Conservation (phyloP, 305 asterid genomes). For the Solanum hybrid region DNA sequence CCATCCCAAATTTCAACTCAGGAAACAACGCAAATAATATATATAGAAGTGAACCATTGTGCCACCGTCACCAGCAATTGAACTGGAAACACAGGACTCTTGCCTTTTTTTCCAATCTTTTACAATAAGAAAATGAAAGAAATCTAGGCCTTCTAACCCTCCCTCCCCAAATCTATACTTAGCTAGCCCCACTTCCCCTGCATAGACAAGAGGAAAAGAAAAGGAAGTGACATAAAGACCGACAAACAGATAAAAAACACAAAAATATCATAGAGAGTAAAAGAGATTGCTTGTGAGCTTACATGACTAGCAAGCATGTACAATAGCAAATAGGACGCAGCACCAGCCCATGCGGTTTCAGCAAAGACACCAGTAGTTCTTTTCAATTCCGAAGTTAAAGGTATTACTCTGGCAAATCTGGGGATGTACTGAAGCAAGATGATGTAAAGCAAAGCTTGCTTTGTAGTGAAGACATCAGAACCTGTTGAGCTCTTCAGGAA, state of each 20-base stretch:
- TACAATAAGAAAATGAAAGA: background rate
- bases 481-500: slow-evolving; percentile 79
- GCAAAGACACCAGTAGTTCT: slow-evolving; percentile 98
- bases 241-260: background rate
- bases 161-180: background rate
- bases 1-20: background rate
- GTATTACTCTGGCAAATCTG: slow-evolving; percentile 60
- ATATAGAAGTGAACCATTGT: background rate
- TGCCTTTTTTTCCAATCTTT: background rate
- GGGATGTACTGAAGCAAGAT: slow-evolving; percentile 87
- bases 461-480: slow-evolving; percentile 86
- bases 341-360: slow-evolving; percentile 99
- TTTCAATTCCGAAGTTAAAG: slow-evolving; percentile 86
- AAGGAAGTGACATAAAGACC: background rate
- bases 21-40: background rate
- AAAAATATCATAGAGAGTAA: background rate
- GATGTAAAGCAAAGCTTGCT: slow-evolving; percentile 73
- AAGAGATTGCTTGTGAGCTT: slow-evolving; percentile 17
- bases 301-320: slow-evolving; percentile 99
- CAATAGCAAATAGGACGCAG: slow-evolving; percentile 78
- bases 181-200: background rate
- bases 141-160: background rate
- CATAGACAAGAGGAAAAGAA: background rate
- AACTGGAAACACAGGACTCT: background rate
- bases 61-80: background rate